phyloP scores from a whole-genome alignment of 345 rosid species.

The Sonneratia caseolaris region DNA sequence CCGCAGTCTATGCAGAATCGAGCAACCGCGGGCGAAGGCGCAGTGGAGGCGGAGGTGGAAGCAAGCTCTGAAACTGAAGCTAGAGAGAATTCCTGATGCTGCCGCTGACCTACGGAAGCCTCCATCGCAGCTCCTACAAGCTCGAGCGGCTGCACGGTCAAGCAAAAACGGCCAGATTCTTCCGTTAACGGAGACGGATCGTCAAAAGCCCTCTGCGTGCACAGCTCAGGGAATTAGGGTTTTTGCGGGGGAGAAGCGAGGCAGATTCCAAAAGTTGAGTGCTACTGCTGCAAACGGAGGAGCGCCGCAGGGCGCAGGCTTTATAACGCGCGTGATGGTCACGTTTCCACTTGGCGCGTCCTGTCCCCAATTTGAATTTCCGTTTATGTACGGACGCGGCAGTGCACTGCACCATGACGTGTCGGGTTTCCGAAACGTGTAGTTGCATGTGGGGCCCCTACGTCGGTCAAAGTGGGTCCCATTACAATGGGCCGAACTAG shows the following conservation, averaged over 20 bases:
- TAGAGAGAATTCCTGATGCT: constrained; percentile 39
- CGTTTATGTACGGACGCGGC: too few species aligned
- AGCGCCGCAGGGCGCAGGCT: too few species aligned
- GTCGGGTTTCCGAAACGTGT: too few species aligned
- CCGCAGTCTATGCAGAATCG: constrained; percentile 43
- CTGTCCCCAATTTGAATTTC: too few species aligned
- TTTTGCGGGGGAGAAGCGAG: not conserved
- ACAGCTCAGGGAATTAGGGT: not conserved
- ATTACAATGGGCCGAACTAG: too few species aligned
- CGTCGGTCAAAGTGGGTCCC: too few species aligned
- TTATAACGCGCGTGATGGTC: too few species aligned
- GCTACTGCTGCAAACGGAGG: too few species aligned
- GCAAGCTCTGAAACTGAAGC: constrained; percentile 50
- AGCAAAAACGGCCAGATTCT: not conserved
- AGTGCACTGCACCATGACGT: too few species aligned
- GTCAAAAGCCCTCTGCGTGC: not conserved
- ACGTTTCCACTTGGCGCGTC: too few species aligned
- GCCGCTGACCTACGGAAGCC: constrained; percentile 15
- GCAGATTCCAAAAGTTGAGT: too few species aligned
- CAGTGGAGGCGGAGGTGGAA: constrained; percentile 24
- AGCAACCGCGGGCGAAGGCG: constrained; percentile 36
- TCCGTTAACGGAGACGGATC: not conserved
- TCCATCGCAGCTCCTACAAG: constrained; percentile 12
- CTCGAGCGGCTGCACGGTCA: not conserved
- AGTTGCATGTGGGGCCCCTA: too few species aligned